Conservation (phyloP, 495 filamentous ascomycete species). For the Usnea hakonensis region DNA sequence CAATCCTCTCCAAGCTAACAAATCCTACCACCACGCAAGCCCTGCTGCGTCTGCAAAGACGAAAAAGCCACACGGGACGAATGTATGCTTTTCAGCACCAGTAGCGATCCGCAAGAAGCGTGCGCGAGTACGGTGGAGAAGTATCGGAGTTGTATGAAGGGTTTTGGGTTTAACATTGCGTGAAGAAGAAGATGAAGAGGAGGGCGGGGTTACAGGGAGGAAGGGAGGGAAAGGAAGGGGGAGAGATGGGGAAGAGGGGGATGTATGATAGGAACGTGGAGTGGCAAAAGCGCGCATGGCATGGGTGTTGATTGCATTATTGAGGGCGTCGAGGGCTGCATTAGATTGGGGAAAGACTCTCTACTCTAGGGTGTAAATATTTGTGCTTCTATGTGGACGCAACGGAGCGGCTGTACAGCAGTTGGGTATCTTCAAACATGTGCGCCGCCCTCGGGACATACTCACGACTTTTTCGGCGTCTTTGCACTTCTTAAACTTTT, state of each 20-base stretch:
- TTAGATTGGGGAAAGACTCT: neutral
- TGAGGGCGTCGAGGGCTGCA: neutral
- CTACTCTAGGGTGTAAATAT: neutral
- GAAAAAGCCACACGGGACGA: slow-evolving; percentile 91
- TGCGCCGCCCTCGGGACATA: neutral
- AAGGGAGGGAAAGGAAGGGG: neutral
- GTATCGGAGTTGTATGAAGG: slow-evolving; percentile 88
- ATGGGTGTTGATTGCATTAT: neutral
- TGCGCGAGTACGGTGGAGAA: slow-evolving; percentile 73
- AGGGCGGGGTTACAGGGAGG: neutral
- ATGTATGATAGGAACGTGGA: neutral
- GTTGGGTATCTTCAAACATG: slow-evolving; percentile 6
- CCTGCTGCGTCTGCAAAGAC: slow-evolving; percentile 94
- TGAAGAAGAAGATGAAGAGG: slow-evolving; percentile 4
- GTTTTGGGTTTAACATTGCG: slow-evolving; percentile 80
- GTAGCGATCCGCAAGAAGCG: slow-evolving; percentile 65
- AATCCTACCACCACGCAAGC: too few species aligned
- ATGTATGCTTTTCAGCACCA: slow-evolving; percentile 93
- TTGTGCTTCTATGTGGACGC: neutral
- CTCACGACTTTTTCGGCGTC: slow-evolving; percentile 8
- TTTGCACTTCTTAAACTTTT: slow-evolving; percentile 8
- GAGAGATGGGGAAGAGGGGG: neutral
- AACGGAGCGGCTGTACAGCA: neutral
- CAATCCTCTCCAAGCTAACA: neutral
- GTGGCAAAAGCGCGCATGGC: slow-evolving; percentile 3